Conservation (phyloP, 768 basidiomycete genomes). For the Dioszegia hungarica region DNA sequence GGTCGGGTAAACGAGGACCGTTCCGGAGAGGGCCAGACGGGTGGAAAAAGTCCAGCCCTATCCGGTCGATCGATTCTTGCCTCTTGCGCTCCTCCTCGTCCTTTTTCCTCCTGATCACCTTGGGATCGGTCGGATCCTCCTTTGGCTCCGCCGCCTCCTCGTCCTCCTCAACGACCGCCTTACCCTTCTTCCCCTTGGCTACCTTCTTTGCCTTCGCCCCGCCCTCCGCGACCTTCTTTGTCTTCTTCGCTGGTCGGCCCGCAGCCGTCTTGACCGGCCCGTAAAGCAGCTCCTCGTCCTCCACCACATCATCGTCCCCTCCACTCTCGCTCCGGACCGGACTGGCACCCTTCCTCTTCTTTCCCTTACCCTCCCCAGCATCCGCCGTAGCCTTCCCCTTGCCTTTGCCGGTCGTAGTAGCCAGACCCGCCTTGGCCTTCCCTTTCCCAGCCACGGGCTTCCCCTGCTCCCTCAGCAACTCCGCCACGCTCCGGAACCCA, state of each 20-base stretch:
- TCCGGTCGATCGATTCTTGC: conserved; percentile 9
- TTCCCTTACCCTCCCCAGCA: conserved; percentile 7
- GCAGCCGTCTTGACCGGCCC: background rate
- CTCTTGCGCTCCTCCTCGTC: background rate
- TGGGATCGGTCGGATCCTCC: background rate
- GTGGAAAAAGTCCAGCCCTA: conserved; percentile 34
- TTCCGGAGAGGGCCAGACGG: conserved; percentile 14
- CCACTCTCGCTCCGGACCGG: conserved; percentile 9
- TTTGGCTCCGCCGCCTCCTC: conserved; percentile 1
- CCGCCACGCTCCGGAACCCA: conserved; percentile 43
- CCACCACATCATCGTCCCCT: conserved; percentile 13
- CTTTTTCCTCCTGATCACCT: conserved; percentile 1
- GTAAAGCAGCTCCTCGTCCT: conserved; percentile 9
- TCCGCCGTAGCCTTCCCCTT: background rate
- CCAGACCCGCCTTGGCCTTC: background rate
- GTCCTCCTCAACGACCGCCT: conserved; percentile 17
- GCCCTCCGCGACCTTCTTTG: background rate
- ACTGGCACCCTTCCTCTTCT: background rate
- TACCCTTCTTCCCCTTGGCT: conserved; percentile 13
- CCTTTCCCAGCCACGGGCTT: conserved; percentile 3
- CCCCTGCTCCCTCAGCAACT: conserved; percentile 20
- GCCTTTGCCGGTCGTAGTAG: background rate
- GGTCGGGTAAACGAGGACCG: conserved; percentile 1
- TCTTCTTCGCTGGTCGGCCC: background rate
- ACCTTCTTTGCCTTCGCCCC: conserved; percentile 13